phyloP scores from a whole-genome alignment of 2,329 filamentous ascomycete species.

The Trichoderma lentiforme region DNA sequence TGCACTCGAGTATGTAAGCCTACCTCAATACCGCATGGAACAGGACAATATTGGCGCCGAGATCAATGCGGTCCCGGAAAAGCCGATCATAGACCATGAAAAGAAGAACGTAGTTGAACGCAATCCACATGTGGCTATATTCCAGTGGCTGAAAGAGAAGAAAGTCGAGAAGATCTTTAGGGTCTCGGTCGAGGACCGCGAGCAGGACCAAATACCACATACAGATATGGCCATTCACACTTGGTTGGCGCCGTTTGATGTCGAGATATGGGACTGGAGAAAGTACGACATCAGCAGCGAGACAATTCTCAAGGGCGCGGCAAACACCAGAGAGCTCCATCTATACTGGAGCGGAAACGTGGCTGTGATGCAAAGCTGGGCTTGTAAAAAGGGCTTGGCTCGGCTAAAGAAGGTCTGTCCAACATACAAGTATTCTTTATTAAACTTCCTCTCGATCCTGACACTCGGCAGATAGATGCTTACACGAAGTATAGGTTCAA shows the following conservation, averaged over 20 bases:
- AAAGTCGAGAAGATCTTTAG: neutral
- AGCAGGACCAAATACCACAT: neutral
- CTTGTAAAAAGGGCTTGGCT: neutral
- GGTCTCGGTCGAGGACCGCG: neutral
- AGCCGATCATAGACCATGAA: no score
- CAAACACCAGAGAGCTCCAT: neutral
- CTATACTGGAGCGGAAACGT: neutral
- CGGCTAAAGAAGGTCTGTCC: neutral
- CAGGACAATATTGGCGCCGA: no score
- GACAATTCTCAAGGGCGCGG: neutral
- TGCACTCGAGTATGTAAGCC: no score
- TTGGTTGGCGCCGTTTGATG: neutral
- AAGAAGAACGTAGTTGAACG: no score
- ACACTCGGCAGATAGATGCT: no score
- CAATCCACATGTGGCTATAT: neutral
- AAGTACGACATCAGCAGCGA: neutral
- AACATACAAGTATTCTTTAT: no score
- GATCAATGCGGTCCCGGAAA: no score
- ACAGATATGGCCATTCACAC: neutral
- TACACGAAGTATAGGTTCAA: no score
- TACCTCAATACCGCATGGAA: no score
- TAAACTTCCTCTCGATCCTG: no score
- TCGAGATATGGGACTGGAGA: neutral
- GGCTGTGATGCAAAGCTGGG: neutral
- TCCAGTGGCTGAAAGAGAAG: neutral